These are phyloP conservation scores for Erythrobasidium yunnanense DNA, from an alignment of 768 basidiomycete species.

Conservation along the genomic window DNA sequence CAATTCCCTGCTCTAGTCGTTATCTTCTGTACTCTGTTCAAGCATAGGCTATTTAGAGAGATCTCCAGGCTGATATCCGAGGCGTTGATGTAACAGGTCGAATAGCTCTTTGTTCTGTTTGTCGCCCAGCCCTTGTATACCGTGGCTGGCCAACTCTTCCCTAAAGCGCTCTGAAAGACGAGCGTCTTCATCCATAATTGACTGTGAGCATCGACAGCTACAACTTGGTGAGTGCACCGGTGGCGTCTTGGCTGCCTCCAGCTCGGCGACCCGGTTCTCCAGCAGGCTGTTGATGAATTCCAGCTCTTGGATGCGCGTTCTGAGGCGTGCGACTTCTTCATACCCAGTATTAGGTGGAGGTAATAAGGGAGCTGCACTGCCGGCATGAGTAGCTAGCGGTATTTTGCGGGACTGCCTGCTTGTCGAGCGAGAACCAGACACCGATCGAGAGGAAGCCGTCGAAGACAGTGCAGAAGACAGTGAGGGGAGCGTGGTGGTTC, in stretches of 20 bases:
- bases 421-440: no score
- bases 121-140: constrained; percentile 1
- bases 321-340: constrained; percentile 9
- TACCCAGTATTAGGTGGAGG: constrained; percentile 13
- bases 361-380: neutral
- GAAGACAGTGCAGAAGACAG: neutral
- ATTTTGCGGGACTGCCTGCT: neutral
- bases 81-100: constrained; percentile 2
- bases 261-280: constrained; percentile 15
- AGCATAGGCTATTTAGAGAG: no score
- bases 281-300: constrained; percentile 28
- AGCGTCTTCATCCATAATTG: neutral
- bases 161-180: constrained; percentile 3
- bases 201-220: constrained; percentile 6
- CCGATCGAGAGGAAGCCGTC: neutral
- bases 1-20: no score
- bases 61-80: neutral
- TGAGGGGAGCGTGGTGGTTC: constrained; percentile 6
- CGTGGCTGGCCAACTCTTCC: constrained; percentile 6
- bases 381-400: no score
- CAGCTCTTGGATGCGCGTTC: constrained; percentile 23
- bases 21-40: no score
- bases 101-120: constrained; percentile 8
- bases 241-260: constrained; percentile 1
- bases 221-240: constrained; percentile 2